phyloP scores from a whole-genome alignment of 495 filamentous ascomycete species.

The Tuber microsphaerosporum region DNA sequence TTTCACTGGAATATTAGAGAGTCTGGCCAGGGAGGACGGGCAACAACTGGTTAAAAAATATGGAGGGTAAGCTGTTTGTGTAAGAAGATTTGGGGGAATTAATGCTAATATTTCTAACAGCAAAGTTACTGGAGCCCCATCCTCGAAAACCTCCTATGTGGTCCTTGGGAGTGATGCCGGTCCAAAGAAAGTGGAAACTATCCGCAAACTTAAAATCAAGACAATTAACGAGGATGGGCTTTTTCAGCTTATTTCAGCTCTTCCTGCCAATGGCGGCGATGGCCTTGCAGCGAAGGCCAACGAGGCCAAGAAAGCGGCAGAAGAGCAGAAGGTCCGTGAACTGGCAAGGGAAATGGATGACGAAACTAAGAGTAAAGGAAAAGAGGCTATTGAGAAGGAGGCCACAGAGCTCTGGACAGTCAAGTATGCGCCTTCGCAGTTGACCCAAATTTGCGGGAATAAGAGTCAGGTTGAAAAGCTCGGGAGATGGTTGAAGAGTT shows the following conservation, averaged over 20 bases:
- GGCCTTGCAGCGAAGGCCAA: slow-evolving; percentile 78
- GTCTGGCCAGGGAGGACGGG: slow-evolving; percentile 74
- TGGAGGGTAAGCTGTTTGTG: slow-evolving; percentile 72
- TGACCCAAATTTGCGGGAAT: slow-evolving; percentile 90
- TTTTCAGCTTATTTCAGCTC: slow-evolving; percentile 72
- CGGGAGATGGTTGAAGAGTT: slow-evolving; percentile 75
- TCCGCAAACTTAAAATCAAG: slow-evolving; percentile 66
- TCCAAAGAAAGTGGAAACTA: slow-evolving; percentile 87
- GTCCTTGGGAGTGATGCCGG: slow-evolving; percentile 86
- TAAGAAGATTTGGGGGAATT: slow-evolving; percentile 66
- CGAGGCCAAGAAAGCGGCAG: slow-evolving; percentile 72
- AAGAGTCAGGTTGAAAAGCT: slow-evolving; percentile 84
- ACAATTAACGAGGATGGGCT: slow-evolving; percentile 91
- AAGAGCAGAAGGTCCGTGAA: slow-evolving; percentile 66
- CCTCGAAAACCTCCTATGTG: slow-evolving; percentile 86
- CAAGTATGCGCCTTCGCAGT: slow-evolving; percentile 81
- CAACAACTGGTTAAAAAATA: slow-evolving; percentile 82
- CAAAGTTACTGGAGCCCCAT: slow-evolving; percentile 77
- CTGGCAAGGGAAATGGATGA: slow-evolving; percentile 76
- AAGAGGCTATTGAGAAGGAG: slow-evolving; percentile 41
- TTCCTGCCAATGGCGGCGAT: slow-evolving; percentile 79
- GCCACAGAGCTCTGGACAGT: slow-evolving; percentile 82
- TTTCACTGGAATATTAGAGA: slow-evolving; percentile 83
- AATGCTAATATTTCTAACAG: slow-evolving; percentile 42
- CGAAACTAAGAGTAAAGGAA: slow-evolving; percentile 50